phyloP scores from a whole-genome alignment of 768 basidiomycete genomes.

The Exsudoporus frostii region DNA sequence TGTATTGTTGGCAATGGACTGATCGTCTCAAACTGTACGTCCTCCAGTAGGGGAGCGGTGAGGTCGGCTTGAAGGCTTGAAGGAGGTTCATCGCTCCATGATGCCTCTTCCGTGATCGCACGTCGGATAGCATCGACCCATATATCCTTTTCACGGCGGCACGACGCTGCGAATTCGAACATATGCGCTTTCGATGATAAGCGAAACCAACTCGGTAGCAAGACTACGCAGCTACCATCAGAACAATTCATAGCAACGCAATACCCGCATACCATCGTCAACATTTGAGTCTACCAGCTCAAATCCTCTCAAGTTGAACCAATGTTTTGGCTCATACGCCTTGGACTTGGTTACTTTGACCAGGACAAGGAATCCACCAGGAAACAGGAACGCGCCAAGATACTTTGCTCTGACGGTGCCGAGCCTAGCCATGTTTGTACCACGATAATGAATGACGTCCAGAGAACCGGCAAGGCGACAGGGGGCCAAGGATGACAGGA shows the following conservation, averaged over 20 bases:
- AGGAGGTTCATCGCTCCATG: slow-evolving; percentile 60
- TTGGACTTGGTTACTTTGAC: slow-evolving; percentile 81
- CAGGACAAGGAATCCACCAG: slow-evolving; percentile 80
- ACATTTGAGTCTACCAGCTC: slow-evolving; percentile 65
- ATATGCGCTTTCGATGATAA: slow-evolving; percentile 65
- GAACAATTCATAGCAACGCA: not conserved
- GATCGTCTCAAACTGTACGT: slow-evolving; percentile 39
- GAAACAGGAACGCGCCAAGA: slow-evolving; percentile 85
- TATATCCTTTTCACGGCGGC: slow-evolving; percentile 77
- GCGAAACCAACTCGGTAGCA: slow-evolving; percentile 80
- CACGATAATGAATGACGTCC: slow-evolving; percentile 76
- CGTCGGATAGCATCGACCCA: slow-evolving; percentile 74
- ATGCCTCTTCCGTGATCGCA: slow-evolving; percentile 39
- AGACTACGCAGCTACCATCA: slow-evolving; percentile 43
- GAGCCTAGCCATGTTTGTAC: slow-evolving; percentile 39
- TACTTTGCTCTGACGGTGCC: slow-evolving; percentile 76
- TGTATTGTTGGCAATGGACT: slow-evolving; percentile 51
- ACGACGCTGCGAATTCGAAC: slow-evolving; percentile 85
- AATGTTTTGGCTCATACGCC: slow-evolving; percentile 83
- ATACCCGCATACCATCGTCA: slow-evolving; percentile 66
- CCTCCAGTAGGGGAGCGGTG: slow-evolving; percentile 34
- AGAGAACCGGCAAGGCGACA: slow-evolving; percentile 82
- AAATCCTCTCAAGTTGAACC: slow-evolving; percentile 77
- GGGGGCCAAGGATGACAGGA: slow-evolving; percentile 71
- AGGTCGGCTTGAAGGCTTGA: slow-evolving; percentile 56